Conservation (phyloP, 768 basidiomycete genomes). For the Scleroderma bovista region DNA sequence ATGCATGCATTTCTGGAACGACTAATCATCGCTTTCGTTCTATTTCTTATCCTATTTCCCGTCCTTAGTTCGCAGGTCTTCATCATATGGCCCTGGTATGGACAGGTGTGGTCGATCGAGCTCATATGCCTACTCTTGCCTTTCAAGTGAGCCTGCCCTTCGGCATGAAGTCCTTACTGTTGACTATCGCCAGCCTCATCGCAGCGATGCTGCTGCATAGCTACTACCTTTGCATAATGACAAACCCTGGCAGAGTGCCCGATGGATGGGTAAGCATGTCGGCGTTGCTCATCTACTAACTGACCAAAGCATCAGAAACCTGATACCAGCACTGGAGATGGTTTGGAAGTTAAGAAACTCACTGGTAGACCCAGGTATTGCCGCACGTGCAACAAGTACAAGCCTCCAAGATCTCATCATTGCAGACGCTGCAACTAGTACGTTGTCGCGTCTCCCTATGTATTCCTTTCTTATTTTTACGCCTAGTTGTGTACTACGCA, state of each 20-base stretch:
- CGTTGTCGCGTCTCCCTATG: conserved; percentile 18
- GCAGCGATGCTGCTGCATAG: conserved; percentile 82
- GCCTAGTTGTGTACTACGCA: conserved; percentile 75
- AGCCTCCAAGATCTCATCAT: conserved; percentile 89
- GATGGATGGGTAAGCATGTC: conserved; percentile 56
- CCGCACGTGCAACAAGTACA: conserved; percentile 77
- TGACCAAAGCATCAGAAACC: conserved; percentile 52
- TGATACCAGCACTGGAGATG: conserved; percentile 56
- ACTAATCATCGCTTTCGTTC: conserved; percentile 63
- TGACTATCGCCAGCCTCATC: conserved; percentile 46
- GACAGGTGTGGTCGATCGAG: conserved; percentile 63
- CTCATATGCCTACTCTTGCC: conserved; percentile 74
- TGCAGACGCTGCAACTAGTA: conserved; percentile 83
- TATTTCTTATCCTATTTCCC: conserved; percentile 78
- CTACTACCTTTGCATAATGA: conserved; percentile 77
- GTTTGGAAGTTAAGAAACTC: conserved; percentile 86
- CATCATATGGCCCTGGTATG: conserved; percentile 93
- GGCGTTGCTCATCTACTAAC: background rate
- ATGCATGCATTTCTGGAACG: conserved; percentile 50
- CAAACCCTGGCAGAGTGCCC: conserved; percentile 85
- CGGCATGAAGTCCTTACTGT: background rate
- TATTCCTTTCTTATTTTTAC: conserved; percentile 1
- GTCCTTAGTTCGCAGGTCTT: conserved; percentile 86
- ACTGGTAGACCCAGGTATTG: conserved; percentile 84
- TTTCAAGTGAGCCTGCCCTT: conserved; percentile 67